Evolutionary conservation across 805 yeast species (phyloP), one percentile per base, ranked within the genome.

Genomic region (Metschnikowia cubensis): DNA sequence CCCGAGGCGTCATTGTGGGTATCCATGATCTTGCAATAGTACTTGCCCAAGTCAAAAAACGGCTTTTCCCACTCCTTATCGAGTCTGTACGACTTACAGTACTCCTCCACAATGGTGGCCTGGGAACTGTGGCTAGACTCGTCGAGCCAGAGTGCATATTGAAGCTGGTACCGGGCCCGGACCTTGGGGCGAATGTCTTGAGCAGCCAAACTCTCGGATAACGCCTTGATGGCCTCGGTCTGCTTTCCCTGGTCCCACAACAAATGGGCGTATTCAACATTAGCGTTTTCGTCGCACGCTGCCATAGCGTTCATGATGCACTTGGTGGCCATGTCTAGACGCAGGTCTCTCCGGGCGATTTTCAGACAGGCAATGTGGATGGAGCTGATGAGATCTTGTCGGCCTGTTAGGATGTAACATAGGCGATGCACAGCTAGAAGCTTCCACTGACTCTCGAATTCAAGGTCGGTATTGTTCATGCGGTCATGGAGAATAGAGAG

Each of bases 161-260:
- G 84, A 43, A 91, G 68, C 47, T 87, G 86, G n/a, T 82, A 79
- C 44, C 73, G 59, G 1, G 81, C 74, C 8, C 54, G 59, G 17
- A 62, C 58, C 11, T 57, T 50, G 20, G 40, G 25, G 1, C 25
- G 33, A 22, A 49, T 53, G 21, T 56, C 56, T 34, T 13, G n/a
- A 15, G 58, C 59, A 1, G 63, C 41, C 33, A 68, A 58, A 11
- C 80, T 65, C 14, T 76, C 74, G 7, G 76, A 76, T 35, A 88
- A 69, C 6, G 81, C 73, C 46, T 85, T 83, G 40, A 92, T 75
- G 0, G 98, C 98, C 57, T 89, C 85, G 21, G 90, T 79, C 52
- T 82, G 88, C 54, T 89, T 95, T 0, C 96, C 96, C 61, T 87
- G 89, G 3, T 83, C 85, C 97, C 98, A 92, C 36, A 89, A 66